Evolutionary conservation across 2,329 filamentous ascomycete species (phyloP), one percentile per base, ranked within the genome.

Genomic region (Penicillium sp.): DNA sequence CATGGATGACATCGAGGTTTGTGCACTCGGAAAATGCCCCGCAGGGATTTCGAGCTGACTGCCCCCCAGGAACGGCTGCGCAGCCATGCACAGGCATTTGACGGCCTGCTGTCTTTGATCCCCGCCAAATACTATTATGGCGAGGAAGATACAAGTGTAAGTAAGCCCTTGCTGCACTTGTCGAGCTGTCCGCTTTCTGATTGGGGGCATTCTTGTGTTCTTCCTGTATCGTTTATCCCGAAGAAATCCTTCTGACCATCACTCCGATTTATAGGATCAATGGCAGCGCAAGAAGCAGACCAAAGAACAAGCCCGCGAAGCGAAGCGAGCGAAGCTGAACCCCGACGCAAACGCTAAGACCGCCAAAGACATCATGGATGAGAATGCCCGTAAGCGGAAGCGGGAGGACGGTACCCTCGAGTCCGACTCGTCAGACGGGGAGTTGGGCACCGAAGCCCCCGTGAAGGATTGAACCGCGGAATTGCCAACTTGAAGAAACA

Each of bases 201-300:
- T 35, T 40, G 31, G n/a, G 14, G 22, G 47, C 28, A 50, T 49
- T 51, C 33, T 54, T 47, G 50, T 45, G 48, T 52, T 52, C 11
- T 42, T 43, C 38, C 30, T 45, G 8, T 49, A 31, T 50, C 46
- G 42, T 37, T 36, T 14, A 46, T 52, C 46, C 46, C 39, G 28
- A 50, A 46, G 29, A 42, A 29, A 34, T 42, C 18, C 42, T 28
- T 55, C 56, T 61, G 53, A 51, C 43, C 30, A 43, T 34, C 52
- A 37, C 53, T 46, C 42, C 53, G 34, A 45, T 18, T 35, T 58
- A 54, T 64, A 95, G 89, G 87, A 93, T 63, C 89, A 96, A 84
- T 95, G 90, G 89, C 84, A 85, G 69, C 86, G 86, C 66, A 95
- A 93, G 75, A 97, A 97, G 77, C 91, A 97, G 74, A 92, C 89